Percentiles rank a stretch among this genome's conserved stretches.
These are phyloP conservation scores for Paramecium pentaurelia DNA, from an alignment of 73 alveolate genomes.

Conservation along the genomic window DNA sequence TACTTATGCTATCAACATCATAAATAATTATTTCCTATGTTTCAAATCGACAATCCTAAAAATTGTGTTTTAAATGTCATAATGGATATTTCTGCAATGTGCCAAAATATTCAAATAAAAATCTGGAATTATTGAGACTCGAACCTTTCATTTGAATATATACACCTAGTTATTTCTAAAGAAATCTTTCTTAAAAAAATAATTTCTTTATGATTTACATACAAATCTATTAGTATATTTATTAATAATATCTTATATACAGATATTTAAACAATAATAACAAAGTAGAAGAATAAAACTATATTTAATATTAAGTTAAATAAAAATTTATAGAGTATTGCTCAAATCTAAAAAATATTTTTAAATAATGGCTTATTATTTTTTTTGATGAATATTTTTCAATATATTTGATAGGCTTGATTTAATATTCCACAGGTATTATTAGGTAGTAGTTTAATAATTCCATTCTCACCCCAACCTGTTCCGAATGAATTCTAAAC, in stretches of 20 bases:
- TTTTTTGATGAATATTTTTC: not conserved
- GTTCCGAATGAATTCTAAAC: slow-evolving; percentile 40
- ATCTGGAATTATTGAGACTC: not conserved
- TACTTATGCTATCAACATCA: not conserved
- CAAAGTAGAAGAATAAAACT: not conserved
- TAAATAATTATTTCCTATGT: not conserved
- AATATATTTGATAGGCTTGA: not conserved
- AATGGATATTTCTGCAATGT: not conserved
- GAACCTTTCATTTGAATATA: not conserved
- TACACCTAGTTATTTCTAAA: not conserved
- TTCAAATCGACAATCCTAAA: not conserved
- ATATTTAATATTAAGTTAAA: not conserved
- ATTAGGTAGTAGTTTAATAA: not conserved
- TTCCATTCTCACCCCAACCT: slow-evolving; percentile 46
- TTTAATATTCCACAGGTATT: slow-evolving; percentile 46
- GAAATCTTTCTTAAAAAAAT: not conserved
- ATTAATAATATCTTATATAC: too few species aligned
- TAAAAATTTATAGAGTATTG: not conserved
- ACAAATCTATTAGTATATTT: too few species aligned
- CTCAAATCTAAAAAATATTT: not conserved
- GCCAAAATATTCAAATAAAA: not conserved
- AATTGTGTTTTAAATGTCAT: not conserved
- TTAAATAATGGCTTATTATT: not conserved
- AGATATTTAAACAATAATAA: not conserved
- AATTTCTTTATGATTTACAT: not conserved